phyloP scores from a whole-genome alignment of 805 yeast genomes.

The Lipomyces yamanashiensis region DNA sequence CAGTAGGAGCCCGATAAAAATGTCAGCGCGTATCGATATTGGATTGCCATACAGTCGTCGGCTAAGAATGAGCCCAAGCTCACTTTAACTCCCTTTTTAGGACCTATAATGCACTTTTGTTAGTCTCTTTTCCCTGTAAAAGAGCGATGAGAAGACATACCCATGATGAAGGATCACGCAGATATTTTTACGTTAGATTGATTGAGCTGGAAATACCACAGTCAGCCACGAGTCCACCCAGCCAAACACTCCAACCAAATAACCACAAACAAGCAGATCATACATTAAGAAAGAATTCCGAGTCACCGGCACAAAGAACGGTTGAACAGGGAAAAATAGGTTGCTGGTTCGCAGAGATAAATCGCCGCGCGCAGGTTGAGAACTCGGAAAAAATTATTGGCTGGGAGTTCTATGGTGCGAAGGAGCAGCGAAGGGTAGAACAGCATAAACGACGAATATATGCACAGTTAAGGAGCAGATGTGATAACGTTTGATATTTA shows the following conservation, averaged over 20 bases:
- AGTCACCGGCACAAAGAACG: neutral
- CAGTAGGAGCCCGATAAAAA: neutral
- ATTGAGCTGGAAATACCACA: neutral
- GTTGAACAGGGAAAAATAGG: neutral
- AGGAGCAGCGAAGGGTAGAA: neutral
- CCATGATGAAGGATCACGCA: slow-evolving; percentile 12
- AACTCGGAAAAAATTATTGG: slow-evolving; percentile 14
- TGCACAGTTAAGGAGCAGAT: neutral
- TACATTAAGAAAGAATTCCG: neutral
- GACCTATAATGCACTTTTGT: neutral
- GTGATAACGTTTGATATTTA: neutral
- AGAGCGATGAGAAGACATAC: slow-evolving; percentile 1
- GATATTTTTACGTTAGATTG: neutral
- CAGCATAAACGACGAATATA: neutral
- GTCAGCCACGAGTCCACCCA: neutral
- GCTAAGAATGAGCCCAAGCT: slow-evolving; percentile 32
- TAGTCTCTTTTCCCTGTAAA: neutral
- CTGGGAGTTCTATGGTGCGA: slow-evolving; percentile 1
- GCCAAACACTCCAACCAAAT: neutral
- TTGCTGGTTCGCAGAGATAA: neutral
- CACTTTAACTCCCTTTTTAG: slow-evolving; percentile 30
- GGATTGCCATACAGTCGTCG: slow-evolving; percentile 27
- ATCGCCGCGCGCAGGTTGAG: neutral
- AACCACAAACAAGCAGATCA: neutral
- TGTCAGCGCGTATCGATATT: neutral